Conservation (phyloP, 805 yeast genomes). For the Candida caryicola region DNA sequence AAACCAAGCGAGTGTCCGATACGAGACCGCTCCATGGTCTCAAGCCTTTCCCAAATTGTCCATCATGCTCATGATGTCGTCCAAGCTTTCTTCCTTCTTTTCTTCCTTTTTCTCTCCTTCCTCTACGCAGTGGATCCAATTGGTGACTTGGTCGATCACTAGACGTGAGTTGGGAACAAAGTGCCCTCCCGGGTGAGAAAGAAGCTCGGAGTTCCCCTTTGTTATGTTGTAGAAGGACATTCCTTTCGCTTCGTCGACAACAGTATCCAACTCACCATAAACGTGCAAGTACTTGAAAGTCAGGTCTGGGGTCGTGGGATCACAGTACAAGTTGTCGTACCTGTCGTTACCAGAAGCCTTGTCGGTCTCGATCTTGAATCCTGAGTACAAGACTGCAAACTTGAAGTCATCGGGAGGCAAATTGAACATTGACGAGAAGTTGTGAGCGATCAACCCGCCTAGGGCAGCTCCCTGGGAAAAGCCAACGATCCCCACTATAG, state of each 20-base stretch:
- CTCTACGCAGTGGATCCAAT: slow-evolving; percentile 32
- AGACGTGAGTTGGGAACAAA: slow-evolving; percentile 85
- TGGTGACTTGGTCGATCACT: slow-evolving; percentile 37
- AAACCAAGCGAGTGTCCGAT: too few relatives aligned
- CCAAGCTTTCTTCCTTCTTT: slow-evolving; percentile 17
- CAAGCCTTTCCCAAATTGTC: slow-evolving; percentile 24
- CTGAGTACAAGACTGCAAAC: slow-evolving; percentile 76
- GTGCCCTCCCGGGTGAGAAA: slow-evolving; percentile 95
- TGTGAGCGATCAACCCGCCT: slow-evolving; percentile 65
- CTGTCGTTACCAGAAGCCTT: slow-evolving; percentile 23
- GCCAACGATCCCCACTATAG: slow-evolving; percentile 85
- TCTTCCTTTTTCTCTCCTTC: slow-evolving; percentile 10
- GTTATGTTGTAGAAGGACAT: slow-evolving; percentile 47
- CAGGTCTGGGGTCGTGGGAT: slow-evolving; percentile 19
- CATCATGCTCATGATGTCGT: slow-evolving; percentile 39
- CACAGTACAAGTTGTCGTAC: slow-evolving; percentile 23
- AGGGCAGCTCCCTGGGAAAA: slow-evolving; percentile 95
- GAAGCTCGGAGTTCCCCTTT: slow-evolving; percentile 49
- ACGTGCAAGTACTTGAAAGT: slow-evolving; percentile 57
- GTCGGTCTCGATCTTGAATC: slow-evolving; percentile 41
- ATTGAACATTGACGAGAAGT: slow-evolving; percentile 54
- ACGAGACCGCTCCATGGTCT: too few relatives aligned
- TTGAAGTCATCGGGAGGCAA: slow-evolving; percentile 44
- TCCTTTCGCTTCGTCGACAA: slow-evolving; percentile 74
- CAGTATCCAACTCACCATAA: slow-evolving; percentile 82